These are phyloP conservation scores for Globisporangium sylvaticum DNA, from an alignment of 352 stramenopile species.

Conservation along the genomic window DNA sequence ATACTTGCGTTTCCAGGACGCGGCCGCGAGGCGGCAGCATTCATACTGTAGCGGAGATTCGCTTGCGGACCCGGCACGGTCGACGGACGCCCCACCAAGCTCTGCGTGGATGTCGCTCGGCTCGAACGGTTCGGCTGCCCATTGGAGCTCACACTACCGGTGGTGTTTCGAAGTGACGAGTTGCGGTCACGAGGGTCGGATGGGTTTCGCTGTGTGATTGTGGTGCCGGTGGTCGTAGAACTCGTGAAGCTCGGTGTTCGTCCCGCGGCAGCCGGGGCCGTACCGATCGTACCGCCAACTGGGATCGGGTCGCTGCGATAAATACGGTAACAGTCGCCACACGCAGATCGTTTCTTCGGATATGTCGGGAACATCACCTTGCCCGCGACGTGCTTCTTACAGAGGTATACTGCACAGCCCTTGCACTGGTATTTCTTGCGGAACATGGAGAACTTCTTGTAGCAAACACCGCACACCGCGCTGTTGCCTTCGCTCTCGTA, in stretches of 20 bases:
- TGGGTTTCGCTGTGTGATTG: constrained; percentile 7
- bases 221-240: constrained; percentile 12
- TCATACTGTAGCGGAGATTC: constrained; percentile 50
- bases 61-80: constrained; percentile 40
- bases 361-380: constrained; percentile 60
- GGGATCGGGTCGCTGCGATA: constrained; percentile 54
- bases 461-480: constrained; percentile 71
- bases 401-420: constrained; percentile 70
- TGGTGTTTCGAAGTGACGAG: constrained; percentile 12
- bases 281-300: constrained; percentile 17
- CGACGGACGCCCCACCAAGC: constrained; percentile 37
- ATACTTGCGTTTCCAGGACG: constrained; percentile 12
- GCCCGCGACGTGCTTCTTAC: constrained; percentile 76
- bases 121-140: constrained; percentile 19
- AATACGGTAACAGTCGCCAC: constrained; percentile 71
- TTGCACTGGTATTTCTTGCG: constrained; percentile 87
- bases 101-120: constrained; percentile 50
- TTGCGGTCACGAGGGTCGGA: constrained; percentile 7
- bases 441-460: constrained; percentile 86
- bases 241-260: constrained; percentile 21
- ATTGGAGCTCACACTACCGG: constrained; percentile 13
- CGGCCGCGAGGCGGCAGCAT: constrained; percentile 23
- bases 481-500: constrained; percentile 51
- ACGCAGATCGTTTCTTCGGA: constrained; percentile 69
- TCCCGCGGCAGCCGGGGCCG: constrained; percentile 15